Evolutionary conservation across 352 stramenopile genomes (phyloP).

Genomic region (Pythium chondricola): DNA sequence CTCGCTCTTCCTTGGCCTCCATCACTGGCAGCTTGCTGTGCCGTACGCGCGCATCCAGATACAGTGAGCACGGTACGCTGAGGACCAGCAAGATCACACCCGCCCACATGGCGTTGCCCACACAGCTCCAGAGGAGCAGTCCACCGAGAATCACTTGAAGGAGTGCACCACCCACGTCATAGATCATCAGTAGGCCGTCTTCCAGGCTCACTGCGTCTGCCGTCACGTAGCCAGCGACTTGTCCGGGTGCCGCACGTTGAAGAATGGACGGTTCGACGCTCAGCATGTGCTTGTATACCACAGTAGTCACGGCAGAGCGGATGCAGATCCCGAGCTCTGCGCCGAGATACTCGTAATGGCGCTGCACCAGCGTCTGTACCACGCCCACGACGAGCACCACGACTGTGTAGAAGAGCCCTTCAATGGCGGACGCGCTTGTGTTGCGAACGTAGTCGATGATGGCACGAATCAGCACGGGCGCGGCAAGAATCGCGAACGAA

Average conservation of each 20-base stretch:
- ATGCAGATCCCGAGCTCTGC: conserved; percentile 8
- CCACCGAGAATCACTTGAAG: conserved; percentile 65
- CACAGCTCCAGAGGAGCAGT: conserved; percentile 46
- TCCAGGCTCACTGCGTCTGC: conserved; percentile 93
- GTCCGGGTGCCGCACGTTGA: conserved; percentile 69
- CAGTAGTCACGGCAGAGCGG: conserved; percentile 35
- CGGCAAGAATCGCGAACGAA: conserved; percentile 51
- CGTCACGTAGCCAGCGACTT: conserved; percentile 95
- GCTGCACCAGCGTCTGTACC: conserved; percentile 52
- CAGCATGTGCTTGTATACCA: conserved; percentile 75
- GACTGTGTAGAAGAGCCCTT: conserved; percentile 46
- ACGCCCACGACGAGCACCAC: conserved; percentile 61
- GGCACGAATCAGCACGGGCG: conserved; percentile 62
- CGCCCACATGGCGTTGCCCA: conserved; percentile 77
- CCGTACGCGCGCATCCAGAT: conserved; percentile 16
- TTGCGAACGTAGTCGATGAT: conserved; percentile 67
- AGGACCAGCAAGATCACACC: conserved; percentile 89
- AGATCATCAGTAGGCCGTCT: conserved; percentile 27
- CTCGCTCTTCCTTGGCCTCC: conserved; percentile 86
- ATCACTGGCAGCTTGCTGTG: conserved; percentile 79
- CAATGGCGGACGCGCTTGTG: conserved; percentile 29
- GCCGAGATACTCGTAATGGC: conserved; percentile 47
- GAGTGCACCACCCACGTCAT: conserved; percentile 17
- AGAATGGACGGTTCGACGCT: conserved; percentile 61
- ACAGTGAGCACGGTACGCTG: conserved; percentile 1